phyloP scores from a whole-genome alignment of 2,329 filamentous ascomycete genomes.

The Fusarium sublunatum region DNA sequence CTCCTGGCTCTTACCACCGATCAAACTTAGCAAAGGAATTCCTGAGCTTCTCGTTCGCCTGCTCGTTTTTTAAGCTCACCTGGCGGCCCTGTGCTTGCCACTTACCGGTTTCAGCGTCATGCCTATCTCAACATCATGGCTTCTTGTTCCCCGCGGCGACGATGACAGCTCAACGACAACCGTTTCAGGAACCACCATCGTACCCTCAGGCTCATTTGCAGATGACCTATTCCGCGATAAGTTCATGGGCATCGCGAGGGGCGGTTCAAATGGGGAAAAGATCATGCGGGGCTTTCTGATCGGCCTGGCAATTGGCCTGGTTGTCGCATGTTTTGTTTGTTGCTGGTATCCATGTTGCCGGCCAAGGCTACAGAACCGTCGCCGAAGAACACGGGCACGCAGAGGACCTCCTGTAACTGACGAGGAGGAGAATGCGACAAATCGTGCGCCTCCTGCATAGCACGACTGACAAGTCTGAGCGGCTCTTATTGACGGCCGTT shows the following conservation, averaged over 20 bases:
- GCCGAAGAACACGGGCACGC: conserved; percentile 31
- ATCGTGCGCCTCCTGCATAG: conserved; percentile 23
- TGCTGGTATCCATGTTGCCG: conserved; percentile 52
- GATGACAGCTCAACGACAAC: conserved; percentile 31
- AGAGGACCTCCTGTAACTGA: conserved; percentile 34
- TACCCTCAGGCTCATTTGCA: conserved; percentile 35
- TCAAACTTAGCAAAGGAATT: conserved; percentile 7
- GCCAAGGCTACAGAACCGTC: conserved; percentile 29
- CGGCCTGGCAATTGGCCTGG: conserved; percentile 48
- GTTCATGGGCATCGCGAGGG: conserved; percentile 46
- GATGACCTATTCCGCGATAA: conserved; percentile 45
- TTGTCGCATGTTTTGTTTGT: conserved; percentile 49
- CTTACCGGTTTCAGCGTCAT: conserved; percentile 21
- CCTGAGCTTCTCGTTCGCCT: conserved; percentile 29
- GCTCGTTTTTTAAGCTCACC: conserved; percentile 5
- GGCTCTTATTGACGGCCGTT: background rate
- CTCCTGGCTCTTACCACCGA: conserved; percentile 9
- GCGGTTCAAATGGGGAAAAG: conserved; percentile 49
- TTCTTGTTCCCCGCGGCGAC: conserved; percentile 34
- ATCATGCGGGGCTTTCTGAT: conserved; percentile 51
- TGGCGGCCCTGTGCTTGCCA: conserved; percentile 6
- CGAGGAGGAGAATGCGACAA: conserved; percentile 31
- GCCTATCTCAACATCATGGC: conserved; percentile 23
- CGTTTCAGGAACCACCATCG: conserved; percentile 16
- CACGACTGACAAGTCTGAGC: background rate